Base-by-base conservation (phyloP, 225 moss, liverwort and hornwort species). In the Sphagnum tenellum region DNA sequence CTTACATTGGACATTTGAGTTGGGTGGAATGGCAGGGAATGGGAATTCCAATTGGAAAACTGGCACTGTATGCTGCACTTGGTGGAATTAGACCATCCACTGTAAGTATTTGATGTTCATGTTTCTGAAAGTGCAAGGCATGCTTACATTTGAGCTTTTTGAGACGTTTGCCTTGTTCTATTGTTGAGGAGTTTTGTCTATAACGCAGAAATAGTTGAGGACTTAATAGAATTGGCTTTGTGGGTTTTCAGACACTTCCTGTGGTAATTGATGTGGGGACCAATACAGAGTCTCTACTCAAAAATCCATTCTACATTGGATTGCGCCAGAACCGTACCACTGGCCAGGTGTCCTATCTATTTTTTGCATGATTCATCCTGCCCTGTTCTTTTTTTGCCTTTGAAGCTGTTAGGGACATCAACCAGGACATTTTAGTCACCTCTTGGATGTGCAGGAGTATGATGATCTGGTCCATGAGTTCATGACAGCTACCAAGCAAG, bases 211-310 rank as follows among this genome's bases (percentile, higher is more conserved):
- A 56, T 9, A n/a, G n/a, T 9, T 56, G 55, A 56, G n/a, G n/a
- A 56, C 6, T 12, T 52, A 46, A 9, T 8, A 55, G 5, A 53
- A 57, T 11, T 7, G 50, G 12, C 47, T 63, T n/a, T 29, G 47
- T 47, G 51, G 5, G 2, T 64, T 14, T 62, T 60, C 76, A 80
- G 80, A 70, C 70, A 6, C 50, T 81, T 50, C 80, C 80, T 8
- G 75, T 81, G 52, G 73, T 74, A 29, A 68, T 81, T 12, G 80
- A 82, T 69, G 79, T 83, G 1, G 83, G 83, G 12, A 83, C 83
- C 47, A 83, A 79, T 63, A 83, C 79, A 29, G 59, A 74, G 55
- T 66, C 70, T 12, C 73, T 83, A 10, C 47, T 83, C 50, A 56
- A 79, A 0, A 79, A 83, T 52, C 58, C 68, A 7, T 76, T 71